Conservation (phyloP, 805 yeast species). For the Sugiyamaella lignohabitans region DNA sequence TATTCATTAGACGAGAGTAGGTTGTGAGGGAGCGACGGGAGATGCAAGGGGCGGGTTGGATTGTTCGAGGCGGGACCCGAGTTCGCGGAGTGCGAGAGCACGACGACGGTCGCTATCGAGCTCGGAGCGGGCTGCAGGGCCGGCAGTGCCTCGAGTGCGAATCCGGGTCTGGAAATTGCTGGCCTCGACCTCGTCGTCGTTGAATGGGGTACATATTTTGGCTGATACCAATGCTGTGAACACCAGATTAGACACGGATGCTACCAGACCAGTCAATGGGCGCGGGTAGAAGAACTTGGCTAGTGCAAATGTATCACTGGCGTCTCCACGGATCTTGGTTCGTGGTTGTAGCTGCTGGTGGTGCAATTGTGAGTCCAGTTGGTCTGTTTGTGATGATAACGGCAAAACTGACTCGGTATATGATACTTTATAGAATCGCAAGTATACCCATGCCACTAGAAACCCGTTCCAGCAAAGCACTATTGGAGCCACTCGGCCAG, state of each 20-base stretch:
- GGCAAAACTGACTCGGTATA: slow-evolving; percentile 53
- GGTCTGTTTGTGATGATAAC: slow-evolving; percentile 21
- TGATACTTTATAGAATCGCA: slow-evolving; percentile 67
- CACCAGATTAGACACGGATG: slow-evolving; percentile 44
- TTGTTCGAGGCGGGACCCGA: slow-evolving; percentile 25
- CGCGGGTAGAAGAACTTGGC: slow-evolving; percentile 75
- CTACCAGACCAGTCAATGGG: slow-evolving; percentile 43
- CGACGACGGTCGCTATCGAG: slow-evolving; percentile 32
- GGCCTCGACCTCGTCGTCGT: slow-evolving; percentile 63
- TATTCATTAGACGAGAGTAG: too few species aligned
- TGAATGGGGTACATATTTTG: slow-evolving; percentile 55
- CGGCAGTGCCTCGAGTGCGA: slow-evolving; percentile 11
- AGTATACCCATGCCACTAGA: slow-evolving; percentile 63
- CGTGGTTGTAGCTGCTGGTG: too few species aligned
- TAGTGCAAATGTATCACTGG: slow-evolving; percentile 80
- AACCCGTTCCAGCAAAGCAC: slow-evolving; percentile 40
- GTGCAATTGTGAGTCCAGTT: slow-evolving; percentile 6
- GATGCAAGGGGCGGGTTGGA: too few species aligned
- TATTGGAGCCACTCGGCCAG: slow-evolving; percentile 22
- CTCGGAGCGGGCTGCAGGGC: slow-evolving; percentile 14
- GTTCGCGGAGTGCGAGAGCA: slow-evolving; percentile 30
- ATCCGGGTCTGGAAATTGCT: slow-evolving; percentile 65
- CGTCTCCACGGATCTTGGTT: slow-evolving; percentile 61
- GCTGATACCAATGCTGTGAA: slow-evolving; percentile 39
- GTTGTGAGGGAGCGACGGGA: too few species aligned